Evolutionary conservation across 805 yeast genomes (phyloP), one percentile per base, ranked within the genome.

Genomic region (Saccharomyces cerevisiae): DNA sequence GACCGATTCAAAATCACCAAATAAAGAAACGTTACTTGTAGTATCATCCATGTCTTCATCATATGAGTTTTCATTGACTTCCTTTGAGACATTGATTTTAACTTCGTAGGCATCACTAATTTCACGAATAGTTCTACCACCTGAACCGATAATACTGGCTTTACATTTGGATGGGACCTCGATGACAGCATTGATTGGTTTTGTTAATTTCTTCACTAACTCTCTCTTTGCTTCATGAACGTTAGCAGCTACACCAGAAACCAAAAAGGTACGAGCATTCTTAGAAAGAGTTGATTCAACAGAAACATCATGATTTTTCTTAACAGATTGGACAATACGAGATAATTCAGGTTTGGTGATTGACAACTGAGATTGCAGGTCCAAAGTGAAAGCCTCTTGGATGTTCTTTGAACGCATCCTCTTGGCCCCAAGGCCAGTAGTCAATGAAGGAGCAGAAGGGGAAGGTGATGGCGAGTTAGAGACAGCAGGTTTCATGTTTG

Each of bases 1-100:
- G 61, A 87, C 87, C 53, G 96, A 90, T 67, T 87, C 95, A 56
- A 80, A 78, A 66, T 90, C 96, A 72, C 97, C 98, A 56, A 81
- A 85, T 53, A 91, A 74, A 28, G 82, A 72, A 53, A 91, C 84
- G 32, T 76, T 74, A 31, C 86, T 76, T n/a, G 79, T 68, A 49
- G 76, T 80, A 41, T 84, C 84, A 62, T 80, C 81, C 51, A 81
- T 69, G 58, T 84, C 89, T 31, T 79, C 84, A 53, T 76, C 80
- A 41, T 67, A 76, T 43, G 76, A 72, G 47, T 69, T 70, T 28
- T 70, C 70, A 29, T 66, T 66, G 17, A 59, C 60, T 30, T 63
- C 67, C 56, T 63, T 64, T n/a, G 66, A 64, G 51, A 69, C 73
- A 51, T 83, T 85, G 63, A 91, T 83, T 62, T 87, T 87, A 60